Conservation (phyloP, 139 green algal genomes). For the Tetraselmis striata region DNA sequence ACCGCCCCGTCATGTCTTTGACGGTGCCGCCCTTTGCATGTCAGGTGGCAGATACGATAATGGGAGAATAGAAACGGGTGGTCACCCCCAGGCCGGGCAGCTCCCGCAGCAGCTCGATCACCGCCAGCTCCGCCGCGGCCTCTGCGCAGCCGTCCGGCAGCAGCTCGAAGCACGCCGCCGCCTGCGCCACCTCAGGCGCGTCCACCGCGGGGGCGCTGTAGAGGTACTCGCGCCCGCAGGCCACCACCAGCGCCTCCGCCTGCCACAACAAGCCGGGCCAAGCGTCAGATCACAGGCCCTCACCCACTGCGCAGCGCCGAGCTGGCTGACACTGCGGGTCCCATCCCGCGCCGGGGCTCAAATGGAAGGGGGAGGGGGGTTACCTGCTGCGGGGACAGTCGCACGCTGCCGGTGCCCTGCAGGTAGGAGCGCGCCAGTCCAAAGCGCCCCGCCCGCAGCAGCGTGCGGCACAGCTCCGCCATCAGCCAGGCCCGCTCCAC, state of each 20-base stretch:
- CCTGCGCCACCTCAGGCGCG: not conserved
- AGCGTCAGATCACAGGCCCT: not conserved
- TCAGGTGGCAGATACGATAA: too few species aligned
- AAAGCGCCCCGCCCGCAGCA: not conserved
- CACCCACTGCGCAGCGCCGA: too few species aligned
- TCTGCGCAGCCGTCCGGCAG: not conserved
- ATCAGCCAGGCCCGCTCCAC: not conserved
- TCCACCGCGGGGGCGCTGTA: not conserved
- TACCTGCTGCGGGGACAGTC: not conserved
- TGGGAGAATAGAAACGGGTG: too few species aligned
- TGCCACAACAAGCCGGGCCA: not conserved
- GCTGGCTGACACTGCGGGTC: too few species aligned
- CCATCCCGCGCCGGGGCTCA: too few species aligned
- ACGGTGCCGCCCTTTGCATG: too few species aligned
- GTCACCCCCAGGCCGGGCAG: not conserved
- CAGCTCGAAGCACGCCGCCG: not conserved
- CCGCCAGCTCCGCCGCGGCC: not conserved
- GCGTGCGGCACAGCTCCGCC: not conserved
- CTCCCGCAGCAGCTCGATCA: not conserved
- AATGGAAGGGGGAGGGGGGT: not conserved
- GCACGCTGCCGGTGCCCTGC: not conserved
- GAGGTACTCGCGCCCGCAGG: not conserved
- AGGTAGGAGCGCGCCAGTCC: not conserved
- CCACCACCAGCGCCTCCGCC: not conserved
- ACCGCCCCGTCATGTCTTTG: too few species aligned